Percentiles rank a stretch among this genome's conserved stretches.
Evolutionary conservation across 2,329 filamentous ascomycete species (phyloP).

Genomic region (Raffaelea albimanens): DNA sequence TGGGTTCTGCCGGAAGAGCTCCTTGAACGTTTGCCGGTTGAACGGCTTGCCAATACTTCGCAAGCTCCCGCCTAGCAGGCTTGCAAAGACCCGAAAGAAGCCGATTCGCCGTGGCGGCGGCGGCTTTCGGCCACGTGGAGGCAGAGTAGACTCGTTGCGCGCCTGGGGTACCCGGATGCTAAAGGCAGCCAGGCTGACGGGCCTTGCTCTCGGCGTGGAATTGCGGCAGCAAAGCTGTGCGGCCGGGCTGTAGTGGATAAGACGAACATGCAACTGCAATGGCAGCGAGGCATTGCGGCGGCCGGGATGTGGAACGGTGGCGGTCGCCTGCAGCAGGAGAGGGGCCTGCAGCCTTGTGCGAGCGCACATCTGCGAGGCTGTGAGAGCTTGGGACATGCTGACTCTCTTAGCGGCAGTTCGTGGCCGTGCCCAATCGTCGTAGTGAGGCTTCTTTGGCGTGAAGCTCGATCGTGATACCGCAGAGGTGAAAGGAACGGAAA

Average conservation of each 20-base stretch:
- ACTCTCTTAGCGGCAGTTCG: too few species aligned
- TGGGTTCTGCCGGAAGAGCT: conserved; percentile 31
- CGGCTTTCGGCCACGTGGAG: not conserved
- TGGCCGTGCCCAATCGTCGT: too few species aligned
- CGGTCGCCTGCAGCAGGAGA: not conserved
- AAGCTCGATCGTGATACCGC: too few species aligned
- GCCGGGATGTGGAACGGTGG: not conserved
- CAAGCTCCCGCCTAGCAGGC: conserved; percentile 21
- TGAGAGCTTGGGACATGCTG: not conserved
- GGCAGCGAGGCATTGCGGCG: too few species aligned
- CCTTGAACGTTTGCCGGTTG: conserved; percentile 26
- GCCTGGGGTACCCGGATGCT: too few species aligned
- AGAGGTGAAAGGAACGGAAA: too few species aligned
- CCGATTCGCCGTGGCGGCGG: conserved; percentile 5
- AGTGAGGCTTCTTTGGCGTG: too few species aligned
- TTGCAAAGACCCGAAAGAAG: conserved; percentile 21
- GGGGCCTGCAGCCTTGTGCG: not conserved
- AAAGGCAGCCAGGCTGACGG: too few species aligned
- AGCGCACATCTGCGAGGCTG: not conserved
- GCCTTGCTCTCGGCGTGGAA: too few species aligned
- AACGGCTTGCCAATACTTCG: conserved; percentile 27
- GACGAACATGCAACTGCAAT: not conserved
- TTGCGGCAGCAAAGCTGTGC: too few species aligned
- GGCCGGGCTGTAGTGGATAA: not conserved
- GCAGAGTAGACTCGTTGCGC: conserved; percentile 1